These are phyloP conservation scores for Nicotiana tomentosiformis DNA, from an alignment of 257 asterid species.

Conservation along the genomic window DNA sequence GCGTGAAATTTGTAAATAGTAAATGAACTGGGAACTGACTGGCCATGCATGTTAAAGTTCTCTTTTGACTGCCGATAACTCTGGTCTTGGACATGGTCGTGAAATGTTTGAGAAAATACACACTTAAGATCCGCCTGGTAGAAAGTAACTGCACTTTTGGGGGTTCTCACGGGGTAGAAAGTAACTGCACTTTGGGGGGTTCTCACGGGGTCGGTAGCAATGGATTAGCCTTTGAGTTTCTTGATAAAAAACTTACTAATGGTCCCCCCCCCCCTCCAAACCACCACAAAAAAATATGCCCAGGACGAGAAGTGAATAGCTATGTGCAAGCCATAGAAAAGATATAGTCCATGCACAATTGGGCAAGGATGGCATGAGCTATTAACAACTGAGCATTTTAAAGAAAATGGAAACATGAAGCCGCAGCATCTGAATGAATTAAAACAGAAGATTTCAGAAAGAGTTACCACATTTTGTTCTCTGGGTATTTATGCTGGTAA, in stretches of 20 bases:
- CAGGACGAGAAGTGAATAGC: not conserved
- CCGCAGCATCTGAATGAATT: no score
- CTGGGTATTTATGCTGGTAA: not conserved
- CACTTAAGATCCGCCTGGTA: not conserved
- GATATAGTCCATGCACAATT: not conserved
- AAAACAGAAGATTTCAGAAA: no score
- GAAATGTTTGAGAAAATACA: not conserved
- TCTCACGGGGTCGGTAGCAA: not conserved
- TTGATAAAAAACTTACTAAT: not conserved
- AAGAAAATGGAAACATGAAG: no score
- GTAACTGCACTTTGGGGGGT: not conserved
- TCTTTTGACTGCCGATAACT: not conserved
- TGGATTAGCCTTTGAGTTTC: not conserved
- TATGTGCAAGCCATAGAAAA: not conserved
- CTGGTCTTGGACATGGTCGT: not conserved
- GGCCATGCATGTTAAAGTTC: not conserved
- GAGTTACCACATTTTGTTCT: not conserved
- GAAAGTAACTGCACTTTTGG: not conserved
- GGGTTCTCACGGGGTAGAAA: not conserved
- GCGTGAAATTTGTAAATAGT: not conserved
- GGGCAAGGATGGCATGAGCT: not conserved
- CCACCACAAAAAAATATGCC: no score
- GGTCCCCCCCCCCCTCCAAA: not conserved
- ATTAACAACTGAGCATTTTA: not conserved
- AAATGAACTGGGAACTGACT: not conserved